Conservation (phyloP, 768 basidiomycete genomes). For the Tylopilus cervinicoccineus region DNA sequence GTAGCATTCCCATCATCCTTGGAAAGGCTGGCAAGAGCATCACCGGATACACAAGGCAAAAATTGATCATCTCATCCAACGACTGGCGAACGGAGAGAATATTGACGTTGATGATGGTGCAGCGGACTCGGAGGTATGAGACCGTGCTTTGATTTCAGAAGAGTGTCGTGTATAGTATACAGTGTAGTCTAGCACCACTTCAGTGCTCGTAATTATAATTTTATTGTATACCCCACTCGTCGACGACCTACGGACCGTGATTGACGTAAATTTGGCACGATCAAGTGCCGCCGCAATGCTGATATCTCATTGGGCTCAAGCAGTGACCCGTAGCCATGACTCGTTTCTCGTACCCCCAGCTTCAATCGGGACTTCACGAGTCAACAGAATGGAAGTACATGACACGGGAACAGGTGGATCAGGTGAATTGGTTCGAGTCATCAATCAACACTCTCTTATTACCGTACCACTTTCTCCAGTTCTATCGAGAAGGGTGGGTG, state of each 20-base stretch:
- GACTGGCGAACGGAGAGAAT: slow-evolving; percentile 54
- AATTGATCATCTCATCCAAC: slow-evolving; percentile 74
- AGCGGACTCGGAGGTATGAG: slow-evolving; percentile 27
- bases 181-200: neutral
- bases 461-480: slow-evolving; percentile 34
- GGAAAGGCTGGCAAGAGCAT: slow-evolving; percentile 95
- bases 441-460: neutral
- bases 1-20: slow-evolving; percentile 84
- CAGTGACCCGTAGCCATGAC: no score
- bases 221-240: slow-evolving; percentile 11
- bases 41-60: slow-evolving; percentile 84
- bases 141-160: neutral
- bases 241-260: neutral
- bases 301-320: no score
- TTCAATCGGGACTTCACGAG: neutral
- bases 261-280: neutral
- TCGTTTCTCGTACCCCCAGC: no score
- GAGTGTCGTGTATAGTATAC: slow-evolving; percentile 6
- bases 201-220: slow-evolving; percentile 3
- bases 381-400: slow-evolving; percentile 40
- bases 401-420: slow-evolving; percentile 51
- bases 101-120: slow-evolving; percentile 34
- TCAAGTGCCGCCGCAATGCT: no score
- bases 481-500: slow-evolving; percentile 55
- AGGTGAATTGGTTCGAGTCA: slow-evolving; percentile 36